phyloP scores from a whole-genome alignment of 352 stramenopile genomes.

The Phytopythium montanum region DNA sequence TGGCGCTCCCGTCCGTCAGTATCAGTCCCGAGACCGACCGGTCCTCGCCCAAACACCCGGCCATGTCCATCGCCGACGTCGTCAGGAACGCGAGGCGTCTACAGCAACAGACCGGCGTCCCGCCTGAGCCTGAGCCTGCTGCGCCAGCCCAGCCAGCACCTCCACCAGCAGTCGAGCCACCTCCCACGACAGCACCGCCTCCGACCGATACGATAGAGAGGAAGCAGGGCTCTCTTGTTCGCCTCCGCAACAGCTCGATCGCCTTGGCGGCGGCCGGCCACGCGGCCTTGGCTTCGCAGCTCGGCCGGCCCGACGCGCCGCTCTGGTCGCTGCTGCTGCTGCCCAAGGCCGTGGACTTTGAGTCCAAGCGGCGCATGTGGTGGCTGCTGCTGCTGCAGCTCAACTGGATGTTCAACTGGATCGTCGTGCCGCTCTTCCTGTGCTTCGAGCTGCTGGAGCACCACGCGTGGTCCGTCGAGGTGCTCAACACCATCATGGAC shows the following conservation, averaged over 20 bases:
- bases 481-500: conserved; percentile 35
- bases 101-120: not conserved
- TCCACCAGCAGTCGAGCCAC: not conserved
- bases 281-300: not conserved
- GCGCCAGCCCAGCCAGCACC: not conserved
- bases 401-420: conserved; percentile 56
- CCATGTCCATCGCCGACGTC: not conserved
- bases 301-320: conserved; percentile 2
- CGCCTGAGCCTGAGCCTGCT: not conserved
- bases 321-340: conserved; percentile 34
- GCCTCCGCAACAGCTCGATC: conserved; percentile 5
- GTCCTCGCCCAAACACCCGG: not conserved
- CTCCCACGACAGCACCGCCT: not conserved
- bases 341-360: conserved; percentile 32
- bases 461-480: conserved; percentile 24
- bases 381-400: conserved; percentile 43
- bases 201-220: not conserved
- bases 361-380: conserved; percentile 36
- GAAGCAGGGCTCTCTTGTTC: not conserved
- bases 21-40: not conserved
- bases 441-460: conserved; percentile 30
- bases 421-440: conserved; percentile 39
- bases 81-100: not conserved
- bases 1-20: not conserved
- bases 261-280: not conserved